phyloP scores from a whole-genome alignment of 1,284 basidiomycete genomes.

The Rhodotorula glutinis region DNA sequence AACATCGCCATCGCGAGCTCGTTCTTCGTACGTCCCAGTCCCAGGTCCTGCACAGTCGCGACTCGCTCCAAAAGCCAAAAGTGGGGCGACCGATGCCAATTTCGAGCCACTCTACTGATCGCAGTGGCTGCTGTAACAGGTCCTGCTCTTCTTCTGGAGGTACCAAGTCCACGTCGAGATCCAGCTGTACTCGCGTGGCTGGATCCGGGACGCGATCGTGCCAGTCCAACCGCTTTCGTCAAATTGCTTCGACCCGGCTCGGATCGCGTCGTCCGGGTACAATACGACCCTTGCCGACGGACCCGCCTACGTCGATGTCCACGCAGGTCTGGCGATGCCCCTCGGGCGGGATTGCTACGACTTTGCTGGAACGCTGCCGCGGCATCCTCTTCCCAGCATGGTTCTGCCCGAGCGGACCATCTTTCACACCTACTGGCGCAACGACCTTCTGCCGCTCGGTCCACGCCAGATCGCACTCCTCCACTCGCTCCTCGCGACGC shows the following conservation, averaged over 20 bases:
- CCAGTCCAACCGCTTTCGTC: conserved; percentile 62
- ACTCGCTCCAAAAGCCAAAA: neutral
- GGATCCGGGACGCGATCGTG: conserved; percentile 68
- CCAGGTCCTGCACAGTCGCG: neutral
- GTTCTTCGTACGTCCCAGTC: neutral
- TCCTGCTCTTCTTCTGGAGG: conserved; percentile 56
- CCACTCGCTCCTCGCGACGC: conserved; percentile 84
- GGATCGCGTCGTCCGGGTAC: conserved; percentile 60
- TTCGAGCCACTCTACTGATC: neutral
- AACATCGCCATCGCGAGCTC: neutral
- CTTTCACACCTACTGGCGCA: conserved; percentile 87
- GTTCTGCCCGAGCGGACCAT: conserved; percentile 55
- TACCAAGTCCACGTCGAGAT: conserved; percentile 81
- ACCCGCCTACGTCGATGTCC: conserved; percentile 63
- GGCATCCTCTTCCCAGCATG: conserved; percentile 38
- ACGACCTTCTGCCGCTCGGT: conserved; percentile 72
- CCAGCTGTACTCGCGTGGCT: conserved; percentile 66
- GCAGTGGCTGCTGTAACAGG: conserved; percentile 2
- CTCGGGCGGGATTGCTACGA: conserved; percentile 83
- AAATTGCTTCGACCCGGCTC: conserved; percentile 62
- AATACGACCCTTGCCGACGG: conserved; percentile 64
- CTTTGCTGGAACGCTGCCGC: conserved; percentile 68
- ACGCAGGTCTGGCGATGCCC: conserved; percentile 69
- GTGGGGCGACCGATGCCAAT: neutral
- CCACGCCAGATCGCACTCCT: conserved; percentile 80